Evolutionary conservation across 2,329 filamentous ascomycete species (phyloP), one percentile per base, ranked within the genome.

Genomic region (Nemania bipapillata): DNA sequence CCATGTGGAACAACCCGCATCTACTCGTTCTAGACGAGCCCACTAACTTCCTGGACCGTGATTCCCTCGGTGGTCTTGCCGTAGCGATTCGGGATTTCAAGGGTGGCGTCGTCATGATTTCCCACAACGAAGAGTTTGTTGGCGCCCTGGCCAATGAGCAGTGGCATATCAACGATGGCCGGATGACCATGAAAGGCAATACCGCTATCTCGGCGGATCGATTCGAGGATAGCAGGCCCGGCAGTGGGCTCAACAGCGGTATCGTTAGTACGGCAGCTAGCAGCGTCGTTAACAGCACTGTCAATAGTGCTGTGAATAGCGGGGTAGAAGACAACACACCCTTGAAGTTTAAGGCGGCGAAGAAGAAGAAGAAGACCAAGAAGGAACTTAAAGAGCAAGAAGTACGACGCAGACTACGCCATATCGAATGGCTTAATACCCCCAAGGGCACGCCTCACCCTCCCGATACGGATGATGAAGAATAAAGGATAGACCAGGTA

Each of bases 1-100:
- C 94, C 75, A 96, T 97, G 93, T 97, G 94, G 94, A 97, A 98
- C 85, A 98, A 98, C 85, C 96, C 96, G 0, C 96, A 99, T 84
- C 84, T 99, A 77, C 89, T 99, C 70, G 96, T 99, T 56, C 91
- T 99, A 26, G 96, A 99, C 87, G 95, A 99, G 83, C 96, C 96
- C 66, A 98, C 96, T 80, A 99, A 99, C 85, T 99, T 97, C 88
- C 90, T 99, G 85, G 96, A 99, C 79, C 94, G 96, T 76, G 96
- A 99, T 83, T 97, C 94, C 17, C 90, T 99, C 20, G 96, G 96
- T 78, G 96, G 95, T 81, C 88, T 99, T 63, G 94, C 96, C n/a
- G 94, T 97, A 47, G 96, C 96, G 73, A 98, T 99, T 77, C 93
- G 94, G 74, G 96, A 98, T 79, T 99, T 96, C 89, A 96, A 94